Conservation (phyloP, 2,329 filamentous ascomycete genomes). For the Boeremia lycopersici region DNA sequence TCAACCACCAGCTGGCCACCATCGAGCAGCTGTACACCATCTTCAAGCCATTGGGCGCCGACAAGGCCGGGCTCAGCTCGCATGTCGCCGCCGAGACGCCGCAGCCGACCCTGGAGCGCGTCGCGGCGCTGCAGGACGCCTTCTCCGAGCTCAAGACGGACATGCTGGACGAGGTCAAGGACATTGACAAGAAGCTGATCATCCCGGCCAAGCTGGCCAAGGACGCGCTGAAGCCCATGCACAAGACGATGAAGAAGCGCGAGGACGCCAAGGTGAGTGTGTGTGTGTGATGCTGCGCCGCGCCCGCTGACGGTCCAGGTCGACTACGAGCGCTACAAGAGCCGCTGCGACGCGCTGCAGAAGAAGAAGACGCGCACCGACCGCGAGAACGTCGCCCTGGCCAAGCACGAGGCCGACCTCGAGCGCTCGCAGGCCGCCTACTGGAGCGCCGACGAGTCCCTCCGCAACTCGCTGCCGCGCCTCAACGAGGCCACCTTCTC, state of each 20-base stretch:
- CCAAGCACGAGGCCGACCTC: conserved; percentile 74
- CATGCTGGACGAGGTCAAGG: conserved; percentile 70
- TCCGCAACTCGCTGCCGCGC: conserved; percentile 73
- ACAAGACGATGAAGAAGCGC: conserved; percentile 83
- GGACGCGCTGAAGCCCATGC: conserved; percentile 71
- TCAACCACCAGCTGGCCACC: conserved; percentile 70
- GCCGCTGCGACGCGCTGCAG: conserved; percentile 70
- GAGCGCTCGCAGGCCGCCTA: conserved; percentile 73
- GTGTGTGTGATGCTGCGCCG: neutral
- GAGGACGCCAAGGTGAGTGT: conserved; percentile 72
- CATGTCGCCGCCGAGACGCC: conserved; percentile 67
- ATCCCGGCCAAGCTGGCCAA: conserved; percentile 72
- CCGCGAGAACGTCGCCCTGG: conserved; percentile 73
- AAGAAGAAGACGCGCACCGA: conserved; percentile 73
- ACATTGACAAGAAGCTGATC: conserved; percentile 73
- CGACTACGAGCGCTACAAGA: conserved; percentile 80
- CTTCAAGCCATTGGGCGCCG: conserved; percentile 77
- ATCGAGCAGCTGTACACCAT: conserved; percentile 72
- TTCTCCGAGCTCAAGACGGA: conserved; percentile 75
- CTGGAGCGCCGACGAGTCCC: conserved; percentile 73
- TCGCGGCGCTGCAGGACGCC: conserved; percentile 67
- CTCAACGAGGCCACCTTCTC: conserved; percentile 73
- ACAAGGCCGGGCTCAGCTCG: conserved; percentile 57
- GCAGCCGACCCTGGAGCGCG: conserved; percentile 66
- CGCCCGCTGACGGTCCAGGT: conserved; percentile 52